phyloP scores from a whole-genome alignment of 2,329 filamentous ascomycete species.

The Xylaria sp. region DNA sequence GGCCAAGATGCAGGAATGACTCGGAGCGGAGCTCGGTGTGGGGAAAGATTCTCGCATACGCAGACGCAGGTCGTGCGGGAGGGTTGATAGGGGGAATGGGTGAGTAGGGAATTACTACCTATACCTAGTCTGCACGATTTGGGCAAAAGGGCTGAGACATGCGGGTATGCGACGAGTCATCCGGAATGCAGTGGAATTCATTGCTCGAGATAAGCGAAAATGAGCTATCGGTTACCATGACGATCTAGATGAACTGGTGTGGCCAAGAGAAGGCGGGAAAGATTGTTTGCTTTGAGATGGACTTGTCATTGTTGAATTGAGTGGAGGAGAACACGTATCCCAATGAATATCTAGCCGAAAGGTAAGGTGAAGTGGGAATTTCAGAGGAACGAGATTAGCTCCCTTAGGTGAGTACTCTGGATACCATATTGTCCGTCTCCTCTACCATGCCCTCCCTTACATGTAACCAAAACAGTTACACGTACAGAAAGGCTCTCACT shows the following conservation, averaged over 20 bases:
- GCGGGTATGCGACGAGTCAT: conserved; percentile 32
- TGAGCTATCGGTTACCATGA: conserved; percentile 7
- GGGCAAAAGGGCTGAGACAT: conserved; percentile 31
- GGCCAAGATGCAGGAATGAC: conserved; percentile 25
- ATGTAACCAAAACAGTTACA: neutral
- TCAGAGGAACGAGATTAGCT: neutral
- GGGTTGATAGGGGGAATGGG: conserved; percentile 5
- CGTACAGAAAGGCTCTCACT: conserved; percentile 7
- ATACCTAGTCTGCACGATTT: conserved; percentile 13
- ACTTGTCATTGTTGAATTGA: neutral
- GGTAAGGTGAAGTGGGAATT: neutral
- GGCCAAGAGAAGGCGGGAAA: neutral
- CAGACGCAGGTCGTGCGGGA: conserved; percentile 16
- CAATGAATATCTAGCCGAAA: neutral
- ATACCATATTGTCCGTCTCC: neutral
- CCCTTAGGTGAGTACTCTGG: neutral
- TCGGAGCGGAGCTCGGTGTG: conserved; percentile 34
- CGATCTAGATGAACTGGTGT: neutral
- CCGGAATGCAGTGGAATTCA: conserved; percentile 32
- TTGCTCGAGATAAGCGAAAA: conserved; percentile 7
- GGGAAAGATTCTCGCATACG: conserved; percentile 27
- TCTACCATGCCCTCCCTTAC: neutral
- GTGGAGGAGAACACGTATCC: neutral
- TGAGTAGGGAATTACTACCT: neutral
- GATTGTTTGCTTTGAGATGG: neutral